Conservation (phyloP, 352 stramenopile genomes). For the Pythium oligandrum region DNA sequence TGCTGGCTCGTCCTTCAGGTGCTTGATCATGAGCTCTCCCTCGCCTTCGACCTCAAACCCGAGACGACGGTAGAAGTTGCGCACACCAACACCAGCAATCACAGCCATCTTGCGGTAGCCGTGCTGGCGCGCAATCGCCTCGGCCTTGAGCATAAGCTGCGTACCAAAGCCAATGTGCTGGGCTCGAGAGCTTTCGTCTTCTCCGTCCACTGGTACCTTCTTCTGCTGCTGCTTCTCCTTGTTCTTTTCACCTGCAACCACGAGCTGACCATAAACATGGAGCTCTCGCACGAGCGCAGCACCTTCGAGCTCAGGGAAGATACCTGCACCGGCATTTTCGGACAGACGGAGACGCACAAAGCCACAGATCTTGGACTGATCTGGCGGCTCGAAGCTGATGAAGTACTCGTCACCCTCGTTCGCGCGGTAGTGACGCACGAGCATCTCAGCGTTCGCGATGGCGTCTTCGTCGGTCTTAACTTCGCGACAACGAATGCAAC, state of each 20-base stretch:
- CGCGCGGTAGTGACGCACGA: slow-evolving; percentile 80
- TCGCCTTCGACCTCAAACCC: slow-evolving; percentile 86
- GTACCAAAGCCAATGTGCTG: slow-evolving; percentile 89
- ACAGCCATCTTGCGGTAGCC: slow-evolving; percentile 83
- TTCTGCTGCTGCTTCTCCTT: slow-evolving; percentile 24
- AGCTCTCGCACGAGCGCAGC: slow-evolving; percentile 86
- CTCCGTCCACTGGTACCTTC: slow-evolving; percentile 7
- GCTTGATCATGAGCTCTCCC: slow-evolving; percentile 86
- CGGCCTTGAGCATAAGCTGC: slow-evolving; percentile 79
- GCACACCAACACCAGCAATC: slow-evolving; percentile 88
- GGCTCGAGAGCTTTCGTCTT: slow-evolving; percentile 42
- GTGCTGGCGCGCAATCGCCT: slow-evolving; percentile 65
- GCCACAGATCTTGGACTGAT: slow-evolving; percentile 88
- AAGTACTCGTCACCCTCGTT: slow-evolving; percentile 90
- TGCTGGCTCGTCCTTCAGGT: slow-evolving; percentile 26
- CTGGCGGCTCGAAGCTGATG: slow-evolving; percentile 89
- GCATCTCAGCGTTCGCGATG: slow-evolving; percentile 61
- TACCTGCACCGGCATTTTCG: slow-evolving; percentile 44
- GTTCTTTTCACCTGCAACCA: slow-evolving; percentile 42
- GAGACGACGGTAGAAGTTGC: slow-evolving; percentile 88
- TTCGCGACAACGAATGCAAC: slow-evolving; percentile 90
- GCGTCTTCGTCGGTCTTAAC: slow-evolving; percentile 84
- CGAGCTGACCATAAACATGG: slow-evolving; percentile 89
- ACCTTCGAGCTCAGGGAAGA: slow-evolving; percentile 74
- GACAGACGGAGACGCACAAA: slow-evolving; percentile 87